Percentiles rank a stretch among this genome's conserved stretches.
Conservation (phyloP, 2,329 filamentous ascomycete species). For the Epichloe uncinata region DNA sequence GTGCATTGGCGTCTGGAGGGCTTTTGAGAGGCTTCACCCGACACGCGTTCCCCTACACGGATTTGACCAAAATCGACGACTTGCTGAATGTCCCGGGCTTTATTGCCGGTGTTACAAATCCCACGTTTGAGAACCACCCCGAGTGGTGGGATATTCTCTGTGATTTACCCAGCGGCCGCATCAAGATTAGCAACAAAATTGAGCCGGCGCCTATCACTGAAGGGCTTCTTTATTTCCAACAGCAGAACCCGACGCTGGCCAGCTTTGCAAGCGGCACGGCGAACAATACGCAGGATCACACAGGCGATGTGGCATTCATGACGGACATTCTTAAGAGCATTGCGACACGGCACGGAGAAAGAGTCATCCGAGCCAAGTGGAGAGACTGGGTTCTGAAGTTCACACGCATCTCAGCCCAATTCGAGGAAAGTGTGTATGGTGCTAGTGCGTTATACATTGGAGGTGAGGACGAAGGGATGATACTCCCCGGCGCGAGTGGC, state of each 20-base stretch:
- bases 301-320: slow-evolving; percentile 84
- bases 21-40: slow-evolving; percentile 88
- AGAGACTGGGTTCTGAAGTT: slow-evolving; percentile 91
- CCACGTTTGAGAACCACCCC: slow-evolving; percentile 83
- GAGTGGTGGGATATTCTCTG: slow-evolving; percentile 99
- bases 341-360: slow-evolving; percentile 72
- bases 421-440: slow-evolving; percentile 92
- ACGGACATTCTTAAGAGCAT: slow-evolving; percentile 73
- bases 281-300: slow-evolving; percentile 48
- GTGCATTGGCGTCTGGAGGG: slow-evolving; percentile 82
- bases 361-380: slow-evolving; percentile 84
- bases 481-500: slow-evolving; percentile 49
- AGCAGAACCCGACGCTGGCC: slow-evolving; percentile 51
- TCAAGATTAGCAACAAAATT: slow-evolving; percentile 87
- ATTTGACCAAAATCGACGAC: slow-evolving; percentile 95
- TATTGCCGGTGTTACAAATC: slow-evolving; percentile 95
- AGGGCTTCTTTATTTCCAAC: slow-evolving; percentile 75
- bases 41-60: slow-evolving; percentile 95
- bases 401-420: slow-evolving; percentile 79
- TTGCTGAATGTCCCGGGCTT: slow-evolving; percentile 92
- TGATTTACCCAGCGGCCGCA: slow-evolving; percentile 78
- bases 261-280: slow-evolving; percentile 30
- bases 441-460: slow-evolving; percentile 81
- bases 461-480: slow-evolving; percentile 53
- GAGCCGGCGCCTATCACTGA: slow-evolving; percentile 73